phyloP scores from a whole-genome alignment of 768 basidiomycete genomes.

The Tulasnella sp. region DNA sequence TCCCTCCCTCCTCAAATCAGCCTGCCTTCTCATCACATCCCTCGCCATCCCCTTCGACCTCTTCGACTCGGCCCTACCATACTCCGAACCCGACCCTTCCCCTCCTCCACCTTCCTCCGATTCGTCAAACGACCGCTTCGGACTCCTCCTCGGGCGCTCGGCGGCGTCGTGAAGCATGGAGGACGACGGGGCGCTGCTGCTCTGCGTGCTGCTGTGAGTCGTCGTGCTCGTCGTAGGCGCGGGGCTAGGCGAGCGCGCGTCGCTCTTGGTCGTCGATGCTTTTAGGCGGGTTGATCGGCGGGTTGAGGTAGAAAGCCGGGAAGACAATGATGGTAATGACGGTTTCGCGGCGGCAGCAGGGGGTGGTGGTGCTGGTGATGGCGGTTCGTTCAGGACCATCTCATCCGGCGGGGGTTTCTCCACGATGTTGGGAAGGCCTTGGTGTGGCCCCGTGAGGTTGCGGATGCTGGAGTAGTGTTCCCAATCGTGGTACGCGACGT shows the following conservation, averaged over 20 bases:
- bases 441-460: constrained; percentile 74
- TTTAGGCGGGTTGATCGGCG: neutral
- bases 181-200: constrained; percentile 12
- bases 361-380: too few relatives aligned
- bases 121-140: constrained; percentile 56
- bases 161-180: neutral
- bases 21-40: constrained; percentile 28
- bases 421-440: constrained; percentile 56
- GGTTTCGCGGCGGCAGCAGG: neutral
- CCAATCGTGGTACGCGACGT: constrained; percentile 67
- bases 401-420: constrained; percentile 34
- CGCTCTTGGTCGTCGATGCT: neutral
- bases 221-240: constrained; percentile 35
- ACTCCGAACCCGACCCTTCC: constrained; percentile 18
- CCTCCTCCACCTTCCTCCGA: constrained; percentile 35
- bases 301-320: neutral
- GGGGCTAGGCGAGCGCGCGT: neutral
- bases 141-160: constrained; percentile 25
- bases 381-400: neutral
- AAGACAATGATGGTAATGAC: neutral
- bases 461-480: constrained; percentile 94
- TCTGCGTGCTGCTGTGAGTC: neutral
- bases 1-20: neutral
- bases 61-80: constrained; percentile 34
- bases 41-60: constrained; percentile 29